A percentile compares a stretch with the other conserved stretches of the same genome.
Evolutionary conservation across 495 filamentous ascomycete genomes (phyloP).

Genomic region (Penicillium angulare): DNA sequence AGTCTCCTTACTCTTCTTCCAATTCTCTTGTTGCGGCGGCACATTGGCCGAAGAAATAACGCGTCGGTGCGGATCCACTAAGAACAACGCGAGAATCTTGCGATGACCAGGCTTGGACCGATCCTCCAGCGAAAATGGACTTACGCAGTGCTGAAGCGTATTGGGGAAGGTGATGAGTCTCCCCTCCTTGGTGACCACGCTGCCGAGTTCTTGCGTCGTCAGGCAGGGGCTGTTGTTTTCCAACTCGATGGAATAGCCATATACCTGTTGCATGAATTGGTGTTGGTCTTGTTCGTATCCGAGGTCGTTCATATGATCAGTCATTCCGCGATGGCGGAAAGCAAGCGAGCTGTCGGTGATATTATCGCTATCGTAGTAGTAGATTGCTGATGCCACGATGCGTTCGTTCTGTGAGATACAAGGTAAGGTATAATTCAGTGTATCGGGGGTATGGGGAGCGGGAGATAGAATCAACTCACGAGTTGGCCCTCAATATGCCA

Average conservation of each 20-base stretch:
- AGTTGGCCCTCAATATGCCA: conserved; percentile 60
- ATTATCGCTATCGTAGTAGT: conserved; percentile 64
- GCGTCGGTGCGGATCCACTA: conserved; percentile 53
- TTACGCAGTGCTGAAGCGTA: conserved; percentile 51
- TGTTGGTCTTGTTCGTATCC: conserved; percentile 29
- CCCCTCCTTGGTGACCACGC: conserved; percentile 27
- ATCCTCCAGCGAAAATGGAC: conserved; percentile 50
- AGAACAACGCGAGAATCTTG: conserved; percentile 56
- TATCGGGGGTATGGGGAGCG: background rate
- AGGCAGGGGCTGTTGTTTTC: conserved; percentile 1
- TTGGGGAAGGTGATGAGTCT: conserved; percentile 37
- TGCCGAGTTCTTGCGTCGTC: conserved; percentile 36
- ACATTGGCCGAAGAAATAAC: conserved; percentile 57
- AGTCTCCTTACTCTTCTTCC: conserved; percentile 24
- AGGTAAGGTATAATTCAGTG: no score
- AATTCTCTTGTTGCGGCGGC: conserved; percentile 51
- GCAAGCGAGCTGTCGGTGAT: conserved; percentile 53
- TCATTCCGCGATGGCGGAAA: conserved; percentile 44
- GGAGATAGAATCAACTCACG: conserved; percentile 16
- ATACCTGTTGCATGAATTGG: conserved; percentile 31
- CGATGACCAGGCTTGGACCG: conserved; percentile 52
- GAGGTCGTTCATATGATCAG: conserved; percentile 11
- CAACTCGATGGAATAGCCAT: conserved; percentile 16
- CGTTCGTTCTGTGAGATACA: conserved; percentile 46
- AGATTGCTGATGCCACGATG: conserved; percentile 59